A percentile compares a stretch with the other conserved stretches of the same genome.
phyloP scores from a whole-genome alignment of 768 basidiomycete genomes.

The Amanita pallidorosea region DNA sequence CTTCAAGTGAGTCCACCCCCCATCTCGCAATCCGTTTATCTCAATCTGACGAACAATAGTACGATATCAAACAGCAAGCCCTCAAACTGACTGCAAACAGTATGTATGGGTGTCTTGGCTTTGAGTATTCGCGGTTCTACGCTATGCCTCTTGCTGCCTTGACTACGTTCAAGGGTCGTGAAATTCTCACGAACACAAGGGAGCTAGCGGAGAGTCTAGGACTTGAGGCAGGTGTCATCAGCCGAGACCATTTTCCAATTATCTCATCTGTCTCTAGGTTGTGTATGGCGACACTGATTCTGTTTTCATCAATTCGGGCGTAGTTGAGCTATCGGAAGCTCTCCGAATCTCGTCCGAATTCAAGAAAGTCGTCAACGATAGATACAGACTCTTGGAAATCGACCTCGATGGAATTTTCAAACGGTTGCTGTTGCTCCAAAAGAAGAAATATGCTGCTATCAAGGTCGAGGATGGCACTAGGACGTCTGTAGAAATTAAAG shows the following conservation, averaged over 20 bases:
- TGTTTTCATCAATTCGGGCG: slow-evolving; percentile 95
- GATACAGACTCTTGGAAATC: slow-evolving; percentile 92
- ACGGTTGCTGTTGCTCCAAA: slow-evolving; percentile 84
- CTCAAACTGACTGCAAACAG: slow-evolving; percentile 97
- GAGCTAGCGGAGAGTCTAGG: slow-evolving; percentile 86
- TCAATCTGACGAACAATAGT: slow-evolving; percentile 33
- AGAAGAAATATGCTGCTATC: slow-evolving; percentile 98
- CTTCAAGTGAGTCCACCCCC: slow-evolving; percentile 55
- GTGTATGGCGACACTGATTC: slow-evolving; percentile 99
- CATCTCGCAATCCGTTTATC: neutral
- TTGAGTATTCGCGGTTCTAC: slow-evolving; percentile 94
- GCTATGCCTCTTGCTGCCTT: slow-evolving; percentile 94
- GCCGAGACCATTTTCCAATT: neutral
- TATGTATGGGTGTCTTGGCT: slow-evolving; percentile 99
- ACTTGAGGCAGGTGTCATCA: slow-evolving; percentile 61
- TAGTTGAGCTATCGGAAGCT: slow-evolving; percentile 79
- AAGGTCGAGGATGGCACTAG: slow-evolving; percentile 80
- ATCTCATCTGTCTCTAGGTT: slow-evolving; percentile 44
- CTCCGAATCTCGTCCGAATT: slow-evolving; percentile 85
- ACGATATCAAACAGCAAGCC: slow-evolving; percentile 95
- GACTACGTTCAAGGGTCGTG: slow-evolving; percentile 95
- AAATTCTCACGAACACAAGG: slow-evolving; percentile 88
- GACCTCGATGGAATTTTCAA: slow-evolving; percentile 94
- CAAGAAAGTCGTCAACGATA: slow-evolving; percentile 95
- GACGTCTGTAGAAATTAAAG: slow-evolving; percentile 85